These are phyloP conservation scores for Eucalyptus caleyi DNA, from an alignment of 345 rosid genomes.

Conservation along the genomic window DNA sequence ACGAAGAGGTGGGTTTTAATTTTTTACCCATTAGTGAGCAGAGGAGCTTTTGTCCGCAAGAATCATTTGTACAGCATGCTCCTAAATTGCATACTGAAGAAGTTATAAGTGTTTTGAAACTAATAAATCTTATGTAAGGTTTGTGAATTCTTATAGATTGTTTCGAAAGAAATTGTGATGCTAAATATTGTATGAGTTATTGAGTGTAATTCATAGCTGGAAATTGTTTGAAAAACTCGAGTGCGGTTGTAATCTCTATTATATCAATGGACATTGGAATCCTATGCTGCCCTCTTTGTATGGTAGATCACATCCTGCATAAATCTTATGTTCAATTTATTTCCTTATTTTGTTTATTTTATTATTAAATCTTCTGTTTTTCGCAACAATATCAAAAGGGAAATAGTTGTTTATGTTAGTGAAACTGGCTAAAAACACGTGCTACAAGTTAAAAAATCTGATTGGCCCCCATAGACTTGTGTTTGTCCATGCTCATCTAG, in stretches of 20 bases:
- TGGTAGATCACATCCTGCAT: rapidly evolving
- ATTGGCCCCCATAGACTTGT: not conserved
- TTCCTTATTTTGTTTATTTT: not conserved
- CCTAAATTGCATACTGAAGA: not conserved
- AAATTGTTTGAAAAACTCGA: rapidly evolving
- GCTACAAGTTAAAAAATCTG: not conserved
- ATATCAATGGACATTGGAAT: not conserved
- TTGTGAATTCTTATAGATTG: not conserved
- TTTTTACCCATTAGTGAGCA: too few species aligned
- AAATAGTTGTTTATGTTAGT: not conserved
- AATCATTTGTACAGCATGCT: not conserved
- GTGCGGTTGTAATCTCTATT: rapidly evolving
- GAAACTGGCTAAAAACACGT: not conserved
- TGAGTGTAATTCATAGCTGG: rapidly evolving
- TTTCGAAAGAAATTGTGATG: not conserved
- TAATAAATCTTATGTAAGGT: not conserved
- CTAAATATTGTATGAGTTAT: rapidly evolving
- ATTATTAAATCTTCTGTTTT: not conserved
- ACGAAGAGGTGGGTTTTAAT: too few species aligned
- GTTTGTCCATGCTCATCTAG: not conserved
- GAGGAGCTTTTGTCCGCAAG: too few species aligned
- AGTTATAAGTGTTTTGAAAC: not conserved
- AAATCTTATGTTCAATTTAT: rapidly evolving
- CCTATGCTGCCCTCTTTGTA: rapidly evolving
- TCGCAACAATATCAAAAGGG: not conserved